Conservation (phyloP, 352 stramenopile genomes). For the Phytophthora sp. region DNA sequence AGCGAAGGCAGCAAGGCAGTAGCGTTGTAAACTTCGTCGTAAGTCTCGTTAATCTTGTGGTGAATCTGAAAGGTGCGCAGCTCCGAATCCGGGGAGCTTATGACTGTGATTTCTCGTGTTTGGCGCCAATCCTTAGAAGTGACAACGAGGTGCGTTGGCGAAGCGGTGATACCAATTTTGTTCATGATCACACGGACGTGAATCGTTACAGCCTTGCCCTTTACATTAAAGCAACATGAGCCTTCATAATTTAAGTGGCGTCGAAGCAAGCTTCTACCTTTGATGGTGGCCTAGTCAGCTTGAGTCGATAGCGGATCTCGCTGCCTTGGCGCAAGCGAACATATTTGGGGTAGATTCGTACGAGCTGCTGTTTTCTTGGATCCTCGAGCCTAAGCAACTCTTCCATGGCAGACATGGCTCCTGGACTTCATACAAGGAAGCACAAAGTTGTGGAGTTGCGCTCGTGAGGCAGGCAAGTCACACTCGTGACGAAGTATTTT, state of each 20-base stretch:
- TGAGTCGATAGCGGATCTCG: conserved; percentile 68
- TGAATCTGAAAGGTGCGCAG: conserved; percentile 74
- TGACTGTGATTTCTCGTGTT: conserved; percentile 50
- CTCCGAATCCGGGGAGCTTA: conserved; percentile 53
- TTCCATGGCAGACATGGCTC: conserved; percentile 10
- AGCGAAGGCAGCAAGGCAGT: conserved; percentile 59
- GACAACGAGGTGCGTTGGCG: conserved; percentile 53
- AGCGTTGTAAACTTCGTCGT: conserved; percentile 55
- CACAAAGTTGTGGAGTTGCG: too few relatives aligned
- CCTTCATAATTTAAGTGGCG: too few relatives aligned
- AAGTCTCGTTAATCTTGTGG: conserved; percentile 68
- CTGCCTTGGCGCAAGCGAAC: conserved; percentile 67
- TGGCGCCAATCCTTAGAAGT: conserved; percentile 60
- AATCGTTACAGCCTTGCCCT: conserved; percentile 65
- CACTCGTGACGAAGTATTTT: too few relatives aligned
- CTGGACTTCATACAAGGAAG: too few relatives aligned
- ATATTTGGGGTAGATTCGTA: conserved; percentile 64
- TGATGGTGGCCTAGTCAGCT: conserved; percentile 52
- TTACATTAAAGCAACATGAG: neutral
- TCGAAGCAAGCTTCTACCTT: conserved; percentile 50
- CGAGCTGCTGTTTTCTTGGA: conserved; percentile 46
- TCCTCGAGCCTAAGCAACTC: conserved; percentile 22
- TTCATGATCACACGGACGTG: conserved; percentile 69
- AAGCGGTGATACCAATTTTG: conserved; percentile 60
- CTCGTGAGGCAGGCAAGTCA: too few relatives aligned